Evolutionary conservation across 2,329 filamentous ascomycete species (phyloP).

Genomic region (Macroventuria anomochaeta): DNA sequence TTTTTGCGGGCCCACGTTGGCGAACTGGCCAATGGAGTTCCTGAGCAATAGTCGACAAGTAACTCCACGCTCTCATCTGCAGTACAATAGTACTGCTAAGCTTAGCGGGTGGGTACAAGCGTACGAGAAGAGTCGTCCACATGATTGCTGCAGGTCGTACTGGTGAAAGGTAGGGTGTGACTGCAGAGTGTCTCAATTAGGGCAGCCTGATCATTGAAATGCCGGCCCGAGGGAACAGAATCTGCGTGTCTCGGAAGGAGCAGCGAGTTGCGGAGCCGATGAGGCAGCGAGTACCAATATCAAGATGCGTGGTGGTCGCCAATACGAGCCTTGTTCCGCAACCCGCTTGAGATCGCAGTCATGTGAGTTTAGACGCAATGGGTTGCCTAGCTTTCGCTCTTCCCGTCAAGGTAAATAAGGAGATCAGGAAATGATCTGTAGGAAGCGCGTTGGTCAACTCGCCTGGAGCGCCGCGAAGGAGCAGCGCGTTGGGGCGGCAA

Average conservation of each 20-base stretch:
- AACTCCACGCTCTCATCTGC: background rate
- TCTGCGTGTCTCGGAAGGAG: background rate
- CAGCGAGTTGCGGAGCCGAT: background rate
- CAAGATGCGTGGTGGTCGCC: background rate
- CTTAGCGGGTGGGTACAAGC: background rate
- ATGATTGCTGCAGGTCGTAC: background rate
- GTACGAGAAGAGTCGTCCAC: background rate
- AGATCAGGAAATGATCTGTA: constrained; percentile 10
- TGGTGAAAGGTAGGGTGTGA: background rate
- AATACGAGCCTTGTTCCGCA: background rate
- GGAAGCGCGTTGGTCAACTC: constrained; percentile 5
- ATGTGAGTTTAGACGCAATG: constrained; percentile 9
- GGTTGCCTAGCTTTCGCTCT: background rate
- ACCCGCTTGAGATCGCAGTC: constrained; percentile 10
- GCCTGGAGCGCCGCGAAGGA: constrained; percentile 2
- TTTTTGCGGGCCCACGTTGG: background rate
- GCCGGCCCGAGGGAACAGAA: constrained; percentile 1
- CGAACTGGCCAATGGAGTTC: background rate
- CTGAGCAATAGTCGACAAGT: background rate
- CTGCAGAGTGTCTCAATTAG: background rate
- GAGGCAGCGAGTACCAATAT: background rate
- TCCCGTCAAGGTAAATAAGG: background rate
- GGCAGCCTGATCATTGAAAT: background rate
- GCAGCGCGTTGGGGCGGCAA: constrained; percentile 9
- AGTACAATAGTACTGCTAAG: background rate